These are phyloP conservation scores for Mycena chlorophos DNA, from an alignment of 768 basidiomycete genomes.

Conservation along the genomic window DNA sequence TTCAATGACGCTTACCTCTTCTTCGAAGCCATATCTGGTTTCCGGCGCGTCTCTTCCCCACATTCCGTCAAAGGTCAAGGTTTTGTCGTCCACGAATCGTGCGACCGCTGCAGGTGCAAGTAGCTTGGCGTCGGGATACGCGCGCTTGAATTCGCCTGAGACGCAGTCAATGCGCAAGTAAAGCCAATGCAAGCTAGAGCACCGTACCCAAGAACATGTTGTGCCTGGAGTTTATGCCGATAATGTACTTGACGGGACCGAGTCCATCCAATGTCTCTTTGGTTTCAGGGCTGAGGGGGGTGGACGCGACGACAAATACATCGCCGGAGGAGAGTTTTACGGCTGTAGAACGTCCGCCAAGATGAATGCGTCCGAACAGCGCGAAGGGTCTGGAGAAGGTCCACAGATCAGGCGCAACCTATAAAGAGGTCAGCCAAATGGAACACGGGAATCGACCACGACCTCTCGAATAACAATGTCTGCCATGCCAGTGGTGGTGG, in stretches of 20 bases:
- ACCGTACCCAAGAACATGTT: conserved; percentile 56
- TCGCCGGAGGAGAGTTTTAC: conserved; percentile 64
- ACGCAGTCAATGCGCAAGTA: conserved; percentile 9
- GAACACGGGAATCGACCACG: not conserved
- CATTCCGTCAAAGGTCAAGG: conserved; percentile 61
- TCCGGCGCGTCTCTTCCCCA: conserved; percentile 63
- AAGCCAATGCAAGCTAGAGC: not conserved
- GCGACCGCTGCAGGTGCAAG: conserved; percentile 64
- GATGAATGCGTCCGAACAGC: conserved; percentile 63
- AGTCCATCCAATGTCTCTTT: conserved; percentile 60
- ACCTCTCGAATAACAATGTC: not conserved
- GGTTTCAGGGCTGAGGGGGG: conserved; percentile 65
- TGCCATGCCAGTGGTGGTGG: not conserved
- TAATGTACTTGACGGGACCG: conserved; percentile 71
- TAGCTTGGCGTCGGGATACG: conserved; percentile 68
- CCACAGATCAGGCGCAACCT: conserved; percentile 13
- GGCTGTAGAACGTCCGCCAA: conserved; percentile 85
- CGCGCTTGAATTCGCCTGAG: conserved; percentile 60
- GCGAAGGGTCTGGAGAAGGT: conserved; percentile 58
- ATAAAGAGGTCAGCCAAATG: not conserved
- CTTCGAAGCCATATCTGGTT: conserved; percentile 77
- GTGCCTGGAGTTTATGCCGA: conserved; percentile 58
- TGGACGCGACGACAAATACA: conserved; percentile 81
- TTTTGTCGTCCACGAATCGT: conserved; percentile 49
- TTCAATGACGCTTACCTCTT: conserved; percentile 41